Conservation (phyloP, 2,329 filamentous ascomycete species). For the Macroventuria anomochaeta region DNA sequence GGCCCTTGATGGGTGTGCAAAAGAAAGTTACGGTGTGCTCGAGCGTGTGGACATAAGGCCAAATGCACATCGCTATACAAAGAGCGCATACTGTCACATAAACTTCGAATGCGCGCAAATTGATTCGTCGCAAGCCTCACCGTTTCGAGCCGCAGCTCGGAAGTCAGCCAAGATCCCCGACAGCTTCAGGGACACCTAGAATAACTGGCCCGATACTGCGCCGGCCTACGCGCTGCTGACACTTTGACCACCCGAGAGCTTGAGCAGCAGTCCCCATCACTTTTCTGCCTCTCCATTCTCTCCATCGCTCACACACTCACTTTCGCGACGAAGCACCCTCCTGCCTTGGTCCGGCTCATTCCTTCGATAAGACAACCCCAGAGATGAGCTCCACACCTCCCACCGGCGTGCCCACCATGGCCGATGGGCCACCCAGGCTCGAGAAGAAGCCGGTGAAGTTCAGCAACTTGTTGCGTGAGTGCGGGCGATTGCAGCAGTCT, state of each 20-base stretch:
- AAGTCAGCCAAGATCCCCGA: slow-evolving; percentile 13
- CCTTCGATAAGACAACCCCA: slow-evolving; percentile 54
- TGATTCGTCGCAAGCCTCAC: slow-evolving; percentile 20
- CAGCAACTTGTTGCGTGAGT: slow-evolving; percentile 86
- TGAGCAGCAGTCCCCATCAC: slow-evolving; percentile 15
- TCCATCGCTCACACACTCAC: slow-evolving; percentile 24
- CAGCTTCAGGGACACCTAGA: slow-evolving; percentile 13
- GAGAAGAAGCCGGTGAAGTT: slow-evolving; percentile 99
- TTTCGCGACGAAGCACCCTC: slow-evolving; percentile 81
- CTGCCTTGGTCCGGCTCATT: slow-evolving; percentile 98
- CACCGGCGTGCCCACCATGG: slow-evolving; percentile 56
- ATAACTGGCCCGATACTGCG: slow-evolving; percentile 20
- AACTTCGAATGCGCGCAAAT: not conserved
- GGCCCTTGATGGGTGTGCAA: not conserved
- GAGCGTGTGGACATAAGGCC: not conserved
- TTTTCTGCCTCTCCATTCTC: slow-evolving; percentile 17
- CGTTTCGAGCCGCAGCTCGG: slow-evolving; percentile 15
- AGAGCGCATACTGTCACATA: not conserved
- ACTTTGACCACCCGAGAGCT: slow-evolving; percentile 27
- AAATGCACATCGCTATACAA: not conserved
- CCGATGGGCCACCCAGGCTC: slow-evolving; percentile 60
- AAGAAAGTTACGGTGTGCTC: not conserved
- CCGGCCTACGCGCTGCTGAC: slow-evolving; percentile 18
- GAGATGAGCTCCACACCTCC: slow-evolving; percentile 58
- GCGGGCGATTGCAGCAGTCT: not conserved